Evolutionary conservation across 129 eudicot species (phyloP).

Genomic region (Lactuca saligna): DNA sequence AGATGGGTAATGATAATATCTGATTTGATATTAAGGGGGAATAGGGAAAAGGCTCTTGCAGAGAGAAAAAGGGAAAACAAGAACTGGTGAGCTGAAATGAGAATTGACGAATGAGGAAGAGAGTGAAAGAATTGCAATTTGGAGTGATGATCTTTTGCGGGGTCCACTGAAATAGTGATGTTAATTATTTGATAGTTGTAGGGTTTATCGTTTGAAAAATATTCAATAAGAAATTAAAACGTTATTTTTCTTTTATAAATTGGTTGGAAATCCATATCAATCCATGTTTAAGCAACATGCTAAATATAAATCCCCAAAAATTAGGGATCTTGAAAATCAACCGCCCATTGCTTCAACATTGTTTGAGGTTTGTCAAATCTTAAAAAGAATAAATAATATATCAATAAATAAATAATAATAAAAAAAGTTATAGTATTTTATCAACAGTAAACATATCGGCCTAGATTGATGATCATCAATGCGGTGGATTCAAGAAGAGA

Average conservation of each 20-base stretch:
- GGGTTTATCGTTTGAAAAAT: neutral
- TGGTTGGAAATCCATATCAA: neutral
- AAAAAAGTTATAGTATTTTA: no score
- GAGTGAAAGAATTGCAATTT: neutral
- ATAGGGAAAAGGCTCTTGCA: slow-evolving; percentile 5
- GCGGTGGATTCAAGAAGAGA: no score
- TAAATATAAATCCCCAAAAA: neutral
- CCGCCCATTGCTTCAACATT: neutral
- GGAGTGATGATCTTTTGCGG: neutral
- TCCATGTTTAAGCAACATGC: neutral
- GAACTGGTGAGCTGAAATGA: slow-evolving; percentile 21
- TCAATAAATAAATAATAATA: no score
- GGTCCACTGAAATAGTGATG: neutral
- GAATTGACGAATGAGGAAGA: slow-evolving; percentile 8
- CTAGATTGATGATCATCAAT: no score
- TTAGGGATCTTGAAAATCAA: neutral
- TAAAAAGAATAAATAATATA: no score
- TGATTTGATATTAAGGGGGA: slow-evolving; percentile 13
- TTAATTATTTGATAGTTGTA: no score
- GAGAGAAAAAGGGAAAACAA: slow-evolving; percentile 14
- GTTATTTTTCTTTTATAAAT: no score
- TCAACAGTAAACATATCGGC: no score
- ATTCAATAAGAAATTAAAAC: no score
- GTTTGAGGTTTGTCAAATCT: no score
- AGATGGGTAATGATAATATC: slow-evolving; percentile 13